Conservation (phyloP, 2,329 filamentous ascomycete genomes). For the Lachnellula cervina region DNA sequence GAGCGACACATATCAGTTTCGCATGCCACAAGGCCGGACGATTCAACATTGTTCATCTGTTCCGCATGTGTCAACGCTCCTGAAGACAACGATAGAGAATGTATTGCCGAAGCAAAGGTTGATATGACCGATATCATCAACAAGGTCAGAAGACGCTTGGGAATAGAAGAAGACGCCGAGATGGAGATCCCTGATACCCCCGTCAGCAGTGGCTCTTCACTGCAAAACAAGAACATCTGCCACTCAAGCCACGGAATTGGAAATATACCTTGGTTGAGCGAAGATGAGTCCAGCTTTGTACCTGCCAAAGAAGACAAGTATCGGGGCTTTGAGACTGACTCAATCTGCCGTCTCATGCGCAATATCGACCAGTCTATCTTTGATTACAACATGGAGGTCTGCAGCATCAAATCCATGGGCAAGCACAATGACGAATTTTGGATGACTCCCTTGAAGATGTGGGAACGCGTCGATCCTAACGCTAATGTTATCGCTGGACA, state of each 20-base stretch:
- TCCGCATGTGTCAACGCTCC: too few species aligned
- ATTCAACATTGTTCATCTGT: too few species aligned
- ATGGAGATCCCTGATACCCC: too few species aligned
- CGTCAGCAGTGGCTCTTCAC: too few species aligned
- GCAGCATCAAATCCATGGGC: background rate
- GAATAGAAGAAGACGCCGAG: too few species aligned
- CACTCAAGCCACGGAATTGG: background rate
- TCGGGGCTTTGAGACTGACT: background rate
- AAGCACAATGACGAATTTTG: background rate
- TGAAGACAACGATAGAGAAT: too few species aligned
- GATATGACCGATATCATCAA: too few species aligned
- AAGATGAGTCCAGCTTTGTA: background rate
- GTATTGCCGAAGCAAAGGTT: too few species aligned
- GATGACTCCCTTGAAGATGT: background rate
- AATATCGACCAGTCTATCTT: background rate
- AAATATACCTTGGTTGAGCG: background rate
- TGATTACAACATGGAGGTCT: background rate
- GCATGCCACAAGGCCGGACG: background rate
- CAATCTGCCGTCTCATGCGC: background rate
- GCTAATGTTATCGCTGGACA: background rate
- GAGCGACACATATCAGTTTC: background rate
- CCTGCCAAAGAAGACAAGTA: background rate
- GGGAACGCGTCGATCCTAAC: background rate
- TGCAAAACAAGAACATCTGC: background rate
- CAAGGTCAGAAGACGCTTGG: too few species aligned